Evolutionary conservation across 83 land plant species (phyloP), one percentile per base, ranked within the genome.

Genomic region (Picea engelmannii): DNA sequence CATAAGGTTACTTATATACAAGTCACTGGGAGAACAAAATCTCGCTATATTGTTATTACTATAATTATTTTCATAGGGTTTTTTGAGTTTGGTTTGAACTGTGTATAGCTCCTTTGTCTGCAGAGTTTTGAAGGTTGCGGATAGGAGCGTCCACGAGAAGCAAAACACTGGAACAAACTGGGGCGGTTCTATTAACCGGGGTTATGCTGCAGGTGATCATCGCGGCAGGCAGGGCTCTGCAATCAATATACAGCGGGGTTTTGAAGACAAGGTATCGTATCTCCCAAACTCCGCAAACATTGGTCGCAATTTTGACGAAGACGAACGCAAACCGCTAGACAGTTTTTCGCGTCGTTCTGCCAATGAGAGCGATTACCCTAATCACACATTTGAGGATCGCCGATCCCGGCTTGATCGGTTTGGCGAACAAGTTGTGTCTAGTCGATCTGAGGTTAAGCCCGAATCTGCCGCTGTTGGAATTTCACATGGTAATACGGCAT

Each of bases 241-340:
- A 40, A 86, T 2, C 11, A 86, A 78, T 82, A 61, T 47, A 85
- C 80, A 21, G 58, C 91, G 95, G 27, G 82, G 83, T 61, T 90
- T 84, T 65, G 99, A 93, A 79, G 96, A 95, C 12, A 92, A 90
- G 74, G 82, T 92, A 2, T 87, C 97, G 4, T 90, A 90, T 76
- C 87, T 94, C 10, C 87, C 93, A 6, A 80, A 89, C 47, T 82
- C 89, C 40, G 86, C 85, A 1, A 87, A 86, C 64, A 90, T 95
- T 69, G 99, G 99, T 79, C 88, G 94, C 52, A 91, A 97, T 81
- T 97, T 95, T 80, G 99, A 97, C 65, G 99, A 97, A 85, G 99
- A 97, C 84, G 98, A 97, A 81, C 89, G 99, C 27, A 95, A 92
- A 92, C 99, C 96, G 15, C 79, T 97, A 9, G 98, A 95, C 79